Conservation (phyloP, 371 early-diverging fungal species). For the Mortierella sp. region DNA sequence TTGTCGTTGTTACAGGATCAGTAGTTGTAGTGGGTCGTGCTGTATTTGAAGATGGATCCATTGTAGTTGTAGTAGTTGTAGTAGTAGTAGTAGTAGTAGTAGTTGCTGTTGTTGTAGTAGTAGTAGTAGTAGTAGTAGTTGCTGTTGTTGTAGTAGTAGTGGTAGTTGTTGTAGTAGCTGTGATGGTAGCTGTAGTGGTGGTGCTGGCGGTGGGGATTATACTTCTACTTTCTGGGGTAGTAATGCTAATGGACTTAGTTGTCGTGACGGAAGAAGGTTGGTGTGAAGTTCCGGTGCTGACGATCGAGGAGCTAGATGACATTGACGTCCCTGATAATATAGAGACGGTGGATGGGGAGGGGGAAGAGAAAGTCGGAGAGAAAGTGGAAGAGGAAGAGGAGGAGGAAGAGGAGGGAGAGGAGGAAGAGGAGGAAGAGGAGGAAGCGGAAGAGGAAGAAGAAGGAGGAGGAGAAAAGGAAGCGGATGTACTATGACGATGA, state of each 20-base stretch:
- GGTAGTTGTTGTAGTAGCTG: not conserved
- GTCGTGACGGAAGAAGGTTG: not conserved
- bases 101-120: not conserved
- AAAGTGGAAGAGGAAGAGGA: not conserved
- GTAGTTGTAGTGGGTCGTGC: too few relatives aligned
- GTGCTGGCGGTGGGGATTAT: not conserved
- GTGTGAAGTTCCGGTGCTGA: not conserved
- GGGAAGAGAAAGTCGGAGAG: not conserved
- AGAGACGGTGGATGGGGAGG: not conserved
- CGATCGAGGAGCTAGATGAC: not conserved
- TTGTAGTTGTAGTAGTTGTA: not conserved
- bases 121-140: not conserved
- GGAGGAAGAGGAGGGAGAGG: not conserved
- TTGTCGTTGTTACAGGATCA: too few relatives aligned
- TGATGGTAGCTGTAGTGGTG: not conserved
- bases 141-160: not conserved
- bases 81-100: conserved; percentile 8
- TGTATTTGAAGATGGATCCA: too few relatives aligned
- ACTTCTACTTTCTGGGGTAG: not conserved
- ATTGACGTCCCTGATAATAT: not conserved
- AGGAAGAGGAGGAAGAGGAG: not conserved
- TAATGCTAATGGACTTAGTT: not conserved
- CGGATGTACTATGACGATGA: not conserved
- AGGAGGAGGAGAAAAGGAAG: not conserved
- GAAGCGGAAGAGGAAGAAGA: not conserved